Conservation (phyloP, 1,284 basidiomycete genomes). For the Pyrrhoderma lamaoense region DNA sequence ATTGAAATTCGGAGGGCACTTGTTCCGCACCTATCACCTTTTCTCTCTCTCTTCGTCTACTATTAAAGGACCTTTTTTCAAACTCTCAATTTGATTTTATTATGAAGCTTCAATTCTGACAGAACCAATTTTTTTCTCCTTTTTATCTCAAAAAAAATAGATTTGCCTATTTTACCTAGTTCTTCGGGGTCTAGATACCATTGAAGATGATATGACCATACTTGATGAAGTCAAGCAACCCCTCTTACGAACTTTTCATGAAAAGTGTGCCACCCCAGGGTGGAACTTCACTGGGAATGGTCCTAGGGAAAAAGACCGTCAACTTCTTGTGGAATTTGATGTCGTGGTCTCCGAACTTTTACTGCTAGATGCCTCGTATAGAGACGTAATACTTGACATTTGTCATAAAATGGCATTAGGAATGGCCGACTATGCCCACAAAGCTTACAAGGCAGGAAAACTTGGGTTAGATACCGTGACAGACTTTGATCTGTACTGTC, state of each 20-base stretch:
- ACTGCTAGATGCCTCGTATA: slow-evolving; percentile 63
- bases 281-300: slow-evolving; percentile 86
- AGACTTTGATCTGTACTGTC: slow-evolving; percentile 97
- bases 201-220: slow-evolving; percentile 99
- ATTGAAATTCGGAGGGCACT: too few relatives aligned
- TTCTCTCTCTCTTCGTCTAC: background rate
- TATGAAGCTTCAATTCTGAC: background rate
- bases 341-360: slow-evolving; percentile 80
- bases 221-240: slow-evolving; percentile 83
- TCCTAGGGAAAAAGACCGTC: slow-evolving; percentile 86
- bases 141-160: too few relatives aligned
- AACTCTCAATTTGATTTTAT: background rate
- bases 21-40: too few relatives aligned
- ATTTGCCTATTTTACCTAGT: slow-evolving; percentile 95
- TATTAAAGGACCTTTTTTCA: background rate
- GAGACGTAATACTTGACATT: slow-evolving; percentile 78
- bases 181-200: slow-evolving; percentile 88
- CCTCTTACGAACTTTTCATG: slow-evolving; percentile 78
- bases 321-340: slow-evolving; percentile 83
- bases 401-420: slow-evolving; percentile 83
- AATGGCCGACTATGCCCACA: slow-evolving; percentile 93
- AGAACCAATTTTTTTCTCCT: too few relatives aligned
- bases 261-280: slow-evolving; percentile 74
- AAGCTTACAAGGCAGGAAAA: slow-evolving; percentile 62
- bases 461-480: slow-evolving; percentile 68